phyloP scores from a whole-genome alignment of 2,329 filamentous ascomycete species.

The Teratosphaeria zuluensis region DNA sequence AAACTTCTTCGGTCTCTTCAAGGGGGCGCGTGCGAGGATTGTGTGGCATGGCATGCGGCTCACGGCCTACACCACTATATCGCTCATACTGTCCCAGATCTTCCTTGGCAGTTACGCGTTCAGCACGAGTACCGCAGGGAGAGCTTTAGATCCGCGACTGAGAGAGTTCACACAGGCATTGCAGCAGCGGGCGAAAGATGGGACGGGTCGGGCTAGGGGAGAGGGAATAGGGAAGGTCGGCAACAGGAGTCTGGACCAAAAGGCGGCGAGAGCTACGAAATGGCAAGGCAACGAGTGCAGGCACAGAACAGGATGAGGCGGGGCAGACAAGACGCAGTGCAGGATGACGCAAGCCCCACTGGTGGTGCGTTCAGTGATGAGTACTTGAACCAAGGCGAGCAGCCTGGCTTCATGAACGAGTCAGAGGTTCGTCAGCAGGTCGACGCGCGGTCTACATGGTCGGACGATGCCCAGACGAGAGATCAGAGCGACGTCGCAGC shows the following conservation, averaged over 20 bases:
- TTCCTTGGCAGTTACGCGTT: slow-evolving; percentile 24
- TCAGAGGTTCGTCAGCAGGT: slow-evolving; percentile 15
- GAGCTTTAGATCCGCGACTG: slow-evolving; percentile 31
- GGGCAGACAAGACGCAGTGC: not conserved
- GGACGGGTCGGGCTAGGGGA: slow-evolving; percentile 3
- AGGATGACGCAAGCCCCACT: slow-evolving; percentile 32
- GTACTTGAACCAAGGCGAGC: slow-evolving; percentile 19
- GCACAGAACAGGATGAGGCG: slow-evolving; percentile 9
- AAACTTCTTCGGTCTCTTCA: slow-evolving; percentile 24
- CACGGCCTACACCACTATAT: slow-evolving; percentile 21
- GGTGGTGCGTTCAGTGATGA: slow-evolving; percentile 24
- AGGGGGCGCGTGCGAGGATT: slow-evolving; percentile 22
- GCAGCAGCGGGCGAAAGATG: slow-evolving; percentile 20
- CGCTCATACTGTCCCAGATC: slow-evolving; percentile 24
- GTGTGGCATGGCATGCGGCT: slow-evolving; percentile 23
- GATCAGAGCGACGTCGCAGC: slow-evolving; percentile 1
- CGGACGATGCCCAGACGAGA: not conserved
- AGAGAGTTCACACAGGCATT: slow-evolving; percentile 30
- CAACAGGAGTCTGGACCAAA: slow-evolving; percentile 14
- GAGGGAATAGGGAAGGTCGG: slow-evolving; percentile 7
- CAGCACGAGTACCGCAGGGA: slow-evolving; percentile 25
- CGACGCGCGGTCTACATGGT: not conserved
- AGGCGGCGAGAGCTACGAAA: slow-evolving; percentile 19
- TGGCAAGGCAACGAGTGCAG: slow-evolving; percentile 19
- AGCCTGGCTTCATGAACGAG: slow-evolving; percentile 24